Evolutionary conservation across 2,329 filamentous ascomycete species (phyloP).

Genomic region (Fusarium hainanense): DNA sequence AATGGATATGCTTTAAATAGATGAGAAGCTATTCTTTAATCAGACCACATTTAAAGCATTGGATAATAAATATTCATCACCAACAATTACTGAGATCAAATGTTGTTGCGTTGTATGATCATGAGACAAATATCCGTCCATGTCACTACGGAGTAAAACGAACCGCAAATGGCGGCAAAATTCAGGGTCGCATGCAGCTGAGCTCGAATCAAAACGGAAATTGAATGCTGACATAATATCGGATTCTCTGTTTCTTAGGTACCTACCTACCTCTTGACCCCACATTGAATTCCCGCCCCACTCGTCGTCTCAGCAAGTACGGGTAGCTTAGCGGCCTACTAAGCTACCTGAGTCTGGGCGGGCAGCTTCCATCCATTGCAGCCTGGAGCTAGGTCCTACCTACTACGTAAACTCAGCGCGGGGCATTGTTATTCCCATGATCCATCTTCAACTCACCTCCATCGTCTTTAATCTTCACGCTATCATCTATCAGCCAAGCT

Average conservation of each 20-base stretch:
- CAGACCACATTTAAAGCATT: not conserved
- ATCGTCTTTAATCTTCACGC: constrained; percentile 15
- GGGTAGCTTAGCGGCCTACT: not conserved
- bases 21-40: not conserved
- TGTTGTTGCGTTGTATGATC: not conserved
- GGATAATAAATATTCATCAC: not conserved
- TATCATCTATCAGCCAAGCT: constrained; percentile 8
- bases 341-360: not conserved
- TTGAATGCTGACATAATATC: constrained; percentile 23
- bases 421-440: constrained; percentile 30
- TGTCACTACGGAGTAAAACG: not conserved
- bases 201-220: constrained; percentile 23
- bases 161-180: constrained; percentile 2
- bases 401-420: constrained; percentile 10
- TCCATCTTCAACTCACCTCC: constrained; percentile 7
- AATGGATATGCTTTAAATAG: not conserved
- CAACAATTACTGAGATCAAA: not conserved
- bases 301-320: not conserved
- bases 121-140: constrained; percentile 1
- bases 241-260: not conserved
- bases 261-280: not conserved
- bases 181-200: constrained; percentile 23
- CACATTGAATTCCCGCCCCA: constrained; percentile 9
- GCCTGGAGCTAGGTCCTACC: not conserved
- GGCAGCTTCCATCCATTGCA: not conserved